Base-by-base conservation (phyloP, 208 protist species). In the Trypanosoma congolense region DNA sequence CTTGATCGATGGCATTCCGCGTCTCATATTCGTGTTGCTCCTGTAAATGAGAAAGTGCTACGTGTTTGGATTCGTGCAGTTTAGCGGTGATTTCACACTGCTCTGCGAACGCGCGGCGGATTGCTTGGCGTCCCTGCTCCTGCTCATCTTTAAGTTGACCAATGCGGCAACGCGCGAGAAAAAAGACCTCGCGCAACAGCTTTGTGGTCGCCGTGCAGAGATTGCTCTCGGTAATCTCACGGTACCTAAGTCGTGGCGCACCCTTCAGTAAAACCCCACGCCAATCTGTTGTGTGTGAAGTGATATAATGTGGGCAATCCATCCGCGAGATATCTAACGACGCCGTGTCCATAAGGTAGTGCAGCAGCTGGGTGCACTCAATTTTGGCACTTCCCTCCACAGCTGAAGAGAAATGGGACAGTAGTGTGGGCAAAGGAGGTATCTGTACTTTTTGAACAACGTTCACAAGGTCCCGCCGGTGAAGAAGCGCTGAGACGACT, bases 1-100 rank as follows among this genome's bases (percentile, higher is more conserved):
- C 28, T 21, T 29, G 47, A 1, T 28, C 12, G 4, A 9, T 40
- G 0, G 42, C 29, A 1, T 53, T 30, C n/a, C 54, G 22, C n/a
- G 26, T 0, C 33, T 66, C 52, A 40, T 54, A 59, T 2, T 52
- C 51, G 14, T 52, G n/a, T 22, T 57, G 51, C 18, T 44, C 31
- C 10, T 51, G 50, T 25, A 41, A 19, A 22, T 54, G 29, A 3
- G 3, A 25, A 26, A 22, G 6, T 5, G 8, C 16, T 2, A 45
- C 1, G 44, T 44, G 6, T 16, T 57, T 33, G 0, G 26, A 21
- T 18, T 59, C 51, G 10, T 59, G 41, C 6, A 58, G 16, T 16
- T 21, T 28, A 4, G 4, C 2, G 6, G 4, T 2, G 49, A 66
- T 38, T 38, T 58, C 10, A 24, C 24, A 33, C 5, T 57, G 50